Base-by-base conservation (phyloP, 2,329 filamentous ascomycete species). In the Monosporascus sp. region DNA sequence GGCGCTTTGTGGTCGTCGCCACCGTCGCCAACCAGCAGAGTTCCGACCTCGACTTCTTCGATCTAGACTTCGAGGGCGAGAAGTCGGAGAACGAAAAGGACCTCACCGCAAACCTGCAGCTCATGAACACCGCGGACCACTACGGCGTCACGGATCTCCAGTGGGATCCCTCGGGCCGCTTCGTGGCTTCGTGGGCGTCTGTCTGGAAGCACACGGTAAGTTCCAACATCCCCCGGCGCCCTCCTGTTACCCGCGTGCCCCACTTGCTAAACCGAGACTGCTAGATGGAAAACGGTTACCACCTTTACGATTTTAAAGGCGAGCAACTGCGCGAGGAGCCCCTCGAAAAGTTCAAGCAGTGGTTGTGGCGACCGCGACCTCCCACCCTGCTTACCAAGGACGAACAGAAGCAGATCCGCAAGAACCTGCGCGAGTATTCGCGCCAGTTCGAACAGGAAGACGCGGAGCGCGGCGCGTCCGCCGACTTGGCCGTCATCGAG, bases 241-340 rank as follows among this genome's bases (percentile, higher is more conserved):
- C 17, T 24, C 41, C 7, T 15, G 18, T 5, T 20, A 2, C 43
- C 38, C 31, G 15, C 49, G 9, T 47, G 45, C 49, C 17, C 37
- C 20, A 44, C 20, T 47, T 31, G 25, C 49, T 8, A 54, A 56
- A 45, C 65, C 46, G 35, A 51, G 52, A 45, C 57, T 55, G 55
- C 48, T 67, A 96, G 90, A 96, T 97, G 90, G 94, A 99, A 79
- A 99, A 97, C 71, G 94, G 94, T 59, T 99, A 96, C 79, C 93
- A 97, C 72, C 77, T 99, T 57, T 97, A 97, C 81, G 92, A 96
- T 70, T 99, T 99, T 83, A 89, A 86, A 71, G 95, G 94, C 60
- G 87, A 89, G 64, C 82, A 88, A 51, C 84, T 99, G 51, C 87
- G 91, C 54, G 95, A 99, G 75, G 90, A 97, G 73, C 87, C 86